A percentile compares a stretch with the other conserved stretches of the same genome.
Evolutionary conservation across 2,329 filamentous ascomycete species (phyloP).

Genomic region (Neoascochyta sp.): DNA sequence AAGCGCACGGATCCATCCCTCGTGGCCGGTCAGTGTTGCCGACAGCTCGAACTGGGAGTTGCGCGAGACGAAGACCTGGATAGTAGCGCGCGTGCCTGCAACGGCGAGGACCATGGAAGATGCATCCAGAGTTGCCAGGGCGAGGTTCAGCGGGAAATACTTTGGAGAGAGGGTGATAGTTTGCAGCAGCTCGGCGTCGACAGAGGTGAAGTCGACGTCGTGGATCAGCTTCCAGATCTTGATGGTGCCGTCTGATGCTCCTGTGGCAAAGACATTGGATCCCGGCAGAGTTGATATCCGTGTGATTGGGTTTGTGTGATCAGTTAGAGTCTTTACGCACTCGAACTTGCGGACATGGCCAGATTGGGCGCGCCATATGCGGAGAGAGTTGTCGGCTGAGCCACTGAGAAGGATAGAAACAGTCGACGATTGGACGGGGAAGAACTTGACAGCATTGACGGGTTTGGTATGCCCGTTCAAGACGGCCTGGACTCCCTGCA

Average conservation of each 20-base stretch:
- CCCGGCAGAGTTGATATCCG: conserved; percentile 49
- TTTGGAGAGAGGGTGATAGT: conserved; percentile 70
- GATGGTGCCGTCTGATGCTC: conserved; percentile 60
- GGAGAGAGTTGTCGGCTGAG: conserved; percentile 73
- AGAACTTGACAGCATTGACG: conserved; percentile 81
- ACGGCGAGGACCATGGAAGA: conserved; percentile 67
- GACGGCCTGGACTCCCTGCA: conserved; percentile 61
- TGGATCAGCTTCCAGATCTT: conserved; percentile 63
- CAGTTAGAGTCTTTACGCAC: conserved; percentile 51
- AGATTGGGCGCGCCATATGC: conserved; percentile 53
- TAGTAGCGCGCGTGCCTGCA: conserved; percentile 76
- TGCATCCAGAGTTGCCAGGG: conserved; percentile 59
- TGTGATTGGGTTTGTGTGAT: conserved; percentile 74
- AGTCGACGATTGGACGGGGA: conserved; percentile 51
- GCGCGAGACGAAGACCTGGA: conserved; percentile 72
- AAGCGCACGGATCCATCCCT: conserved; percentile 89
- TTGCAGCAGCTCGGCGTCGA: conserved; percentile 30
- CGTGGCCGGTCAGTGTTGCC: conserved; percentile 80
- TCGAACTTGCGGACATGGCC: conserved; percentile 34
- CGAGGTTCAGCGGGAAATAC: conserved; percentile 77
- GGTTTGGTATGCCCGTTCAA: conserved; percentile 72
- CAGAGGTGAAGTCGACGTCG: conserved; percentile 23
- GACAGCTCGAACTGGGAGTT: conserved; percentile 62
- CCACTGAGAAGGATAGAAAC: conserved; percentile 68
- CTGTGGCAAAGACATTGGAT: conserved; percentile 53